Evolutionary conservation across 495 filamentous ascomycete genomes (phyloP).

Genomic region (Podospora didyma): DNA sequence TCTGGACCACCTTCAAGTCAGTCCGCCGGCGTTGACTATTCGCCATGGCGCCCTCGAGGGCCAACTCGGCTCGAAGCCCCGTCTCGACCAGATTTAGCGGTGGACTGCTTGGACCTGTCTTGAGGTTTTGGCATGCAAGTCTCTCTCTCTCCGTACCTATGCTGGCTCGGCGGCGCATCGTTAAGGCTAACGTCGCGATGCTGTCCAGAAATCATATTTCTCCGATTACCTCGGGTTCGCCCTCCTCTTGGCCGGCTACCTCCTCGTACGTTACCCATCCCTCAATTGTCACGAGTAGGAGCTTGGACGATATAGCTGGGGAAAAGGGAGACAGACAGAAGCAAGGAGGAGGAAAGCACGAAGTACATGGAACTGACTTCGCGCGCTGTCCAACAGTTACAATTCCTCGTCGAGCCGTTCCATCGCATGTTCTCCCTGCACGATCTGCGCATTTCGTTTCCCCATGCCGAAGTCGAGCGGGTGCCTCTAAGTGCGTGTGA

Average conservation of each 20-base stretch:
- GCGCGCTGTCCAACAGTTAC: slow-evolving; percentile 44
- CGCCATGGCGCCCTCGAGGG: slow-evolving; percentile 33
- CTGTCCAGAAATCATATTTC: slow-evolving; percentile 67
- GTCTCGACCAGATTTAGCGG: background rate
- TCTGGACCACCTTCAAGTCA: slow-evolving; percentile 28
- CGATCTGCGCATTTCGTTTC: slow-evolving; percentile 78
- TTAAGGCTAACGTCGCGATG: background rate
- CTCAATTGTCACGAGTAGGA: too few relatives aligned
- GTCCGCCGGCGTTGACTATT: slow-evolving; percentile 43
- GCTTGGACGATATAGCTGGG: background rate
- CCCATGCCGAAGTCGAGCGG: slow-evolving; percentile 78
- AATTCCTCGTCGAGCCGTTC: slow-evolving; percentile 76
- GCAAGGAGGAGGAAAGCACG: background rate
- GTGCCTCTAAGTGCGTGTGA: slow-evolving; percentile 76
- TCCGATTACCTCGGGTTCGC: slow-evolving; percentile 81
- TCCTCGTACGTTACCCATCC: slow-evolving; percentile 48
- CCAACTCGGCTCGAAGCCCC: background rate
- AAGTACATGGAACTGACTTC: slow-evolving; percentile 7
- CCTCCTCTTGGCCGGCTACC: slow-evolving; percentile 61
- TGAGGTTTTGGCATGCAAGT: slow-evolving; percentile 48
- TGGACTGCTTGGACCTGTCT: slow-evolving; percentile 35
- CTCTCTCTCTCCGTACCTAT: background rate
- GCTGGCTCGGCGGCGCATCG: background rate
- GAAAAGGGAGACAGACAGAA: background rate
- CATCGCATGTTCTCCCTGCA: slow-evolving; percentile 82